Evolutionary conservation across 2,329 filamentous ascomycete species (phyloP), one percentile per base, ranked within the genome.

Genomic region (Aschersonia sp.): DNA sequence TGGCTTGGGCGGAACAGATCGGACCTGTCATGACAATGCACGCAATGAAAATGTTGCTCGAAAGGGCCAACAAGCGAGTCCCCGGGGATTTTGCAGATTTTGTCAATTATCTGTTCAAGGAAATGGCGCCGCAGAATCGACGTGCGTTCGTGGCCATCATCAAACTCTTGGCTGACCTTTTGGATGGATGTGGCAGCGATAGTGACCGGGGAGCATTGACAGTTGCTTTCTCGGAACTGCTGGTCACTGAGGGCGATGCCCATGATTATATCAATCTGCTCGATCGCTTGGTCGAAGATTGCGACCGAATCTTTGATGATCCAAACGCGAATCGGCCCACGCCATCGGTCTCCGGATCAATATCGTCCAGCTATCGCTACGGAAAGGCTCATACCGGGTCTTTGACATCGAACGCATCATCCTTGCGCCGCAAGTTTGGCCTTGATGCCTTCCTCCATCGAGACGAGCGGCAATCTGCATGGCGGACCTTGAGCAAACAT

Each of bases 121-220:
- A 83, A 51, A 80, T 83, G 76, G 76, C 79, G 11, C 79, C 80
- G 0, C 80, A 83, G 55, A 83, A 83, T 53, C 72, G 77, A 52
- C 78, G 89, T 51, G 88, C 89, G 1, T 86, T 95, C 53, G 83
- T 84, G 39, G 79, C 84, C 1, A 76, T 95, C 45, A 82, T 95
- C 58, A 90, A 87, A 57, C 73, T 97, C 32, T 72, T 97, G 30
- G 85, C 87, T 1, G 87, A 95, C 58, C 70, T 97, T 32, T 75
- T 95, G 6, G 88, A 94, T 53, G 88, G 87, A 3, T 95, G 88
- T 54, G 83, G 83, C 45, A 95, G 94, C 56, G 90, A 95, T 59
- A 84, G 87, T 32, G 90, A 95, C 60, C 77, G 89, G 44, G 90
- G 90, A 45, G 85, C 87, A 29, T 66, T 97, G 55, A 95, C 88